These are phyloP conservation scores for Penicillium concentricum DNA, from an alignment of 2,329 filamentous ascomycete genomes.

Conservation along the genomic window DNA sequence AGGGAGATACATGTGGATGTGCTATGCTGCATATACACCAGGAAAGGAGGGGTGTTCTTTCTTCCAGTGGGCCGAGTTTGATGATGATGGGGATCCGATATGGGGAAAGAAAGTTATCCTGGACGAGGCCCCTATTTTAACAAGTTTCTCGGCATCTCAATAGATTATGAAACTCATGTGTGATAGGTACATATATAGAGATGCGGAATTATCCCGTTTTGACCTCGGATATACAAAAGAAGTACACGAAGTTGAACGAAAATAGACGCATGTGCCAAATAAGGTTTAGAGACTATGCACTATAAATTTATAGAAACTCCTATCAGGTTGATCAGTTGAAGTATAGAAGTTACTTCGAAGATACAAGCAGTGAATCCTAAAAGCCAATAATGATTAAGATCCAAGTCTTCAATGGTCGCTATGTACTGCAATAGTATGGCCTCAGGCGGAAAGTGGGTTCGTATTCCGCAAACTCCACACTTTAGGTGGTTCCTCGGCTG, in stretches of 20 bases:
- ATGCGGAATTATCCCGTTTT: neutral
- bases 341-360: no score
- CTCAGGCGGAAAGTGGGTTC: neutral
- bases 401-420: neutral
- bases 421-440: neutral
- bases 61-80: slow-evolving; percentile 84
- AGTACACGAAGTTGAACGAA: neutral
- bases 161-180: neutral
- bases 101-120: slow-evolving; percentile 46
- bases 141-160: slow-evolving; percentile 27
- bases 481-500: neutral
- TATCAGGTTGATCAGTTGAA: no score
- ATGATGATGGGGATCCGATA: slow-evolving; percentile 78
- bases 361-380: neutral
- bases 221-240: neutral
- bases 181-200: neutral
- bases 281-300: neutral
- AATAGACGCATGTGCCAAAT: neutral
- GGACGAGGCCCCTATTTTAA: slow-evolving; percentile 24
- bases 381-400: neutral
- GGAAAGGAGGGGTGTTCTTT: slow-evolving; percentile 64
- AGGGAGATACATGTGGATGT: slow-evolving; percentile 93
- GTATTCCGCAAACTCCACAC: neutral
- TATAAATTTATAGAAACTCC: no score
- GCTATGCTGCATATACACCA: slow-evolving; percentile 61